These are phyloP conservation scores for Scheffersomyces quercinus DNA, from an alignment of 1,139 yeast genomes.

Conservation along the genomic window DNA sequence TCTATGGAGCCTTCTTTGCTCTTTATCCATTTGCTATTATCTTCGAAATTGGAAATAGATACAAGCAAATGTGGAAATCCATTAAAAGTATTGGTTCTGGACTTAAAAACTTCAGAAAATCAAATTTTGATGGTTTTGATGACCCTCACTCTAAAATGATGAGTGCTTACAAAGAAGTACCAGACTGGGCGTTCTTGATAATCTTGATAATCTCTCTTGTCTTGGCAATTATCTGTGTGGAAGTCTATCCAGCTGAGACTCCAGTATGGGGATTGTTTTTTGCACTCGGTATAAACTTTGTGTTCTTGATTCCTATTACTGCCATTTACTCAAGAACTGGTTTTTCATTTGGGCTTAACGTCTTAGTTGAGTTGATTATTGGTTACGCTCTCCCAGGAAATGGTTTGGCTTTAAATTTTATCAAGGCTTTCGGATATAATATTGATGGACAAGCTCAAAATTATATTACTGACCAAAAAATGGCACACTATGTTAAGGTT, in stretches of 20 bases:
- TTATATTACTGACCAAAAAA: constrained; percentile 53
- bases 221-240: constrained; percentile 23
- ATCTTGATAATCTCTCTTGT: constrained; percentile 28
- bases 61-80: constrained; percentile 9
- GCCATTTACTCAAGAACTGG: constrained; percentile 40
- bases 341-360: constrained; percentile 39
- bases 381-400: constrained; percentile 44
- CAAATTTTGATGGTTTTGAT: constrained; percentile 17
- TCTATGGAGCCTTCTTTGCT: constrained; percentile 44
- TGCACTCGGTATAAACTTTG: constrained; percentile 34
- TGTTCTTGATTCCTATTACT: constrained; percentile 37
- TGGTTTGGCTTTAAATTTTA: constrained; percentile 38
- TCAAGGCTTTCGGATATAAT: constrained; percentile 40
- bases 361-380: constrained; percentile 40
- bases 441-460: constrained; percentile 60
- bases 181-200: constrained; percentile 20
- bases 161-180: constrained; percentile 23
- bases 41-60: constrained; percentile 5
- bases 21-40: constrained; percentile 43
- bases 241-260: constrained; percentile 12
- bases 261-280: constrained; percentile 23
- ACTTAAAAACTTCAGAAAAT: constrained; percentile 9
- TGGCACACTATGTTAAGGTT: constrained; percentile 60
- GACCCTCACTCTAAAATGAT: constrained; percentile 22
- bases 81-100: constrained; percentile 7